A percentile compares a stretch with the other conserved stretches of the same genome.
Conservation (phyloP, 306 rosid species). For the Styphnolobium japonicum region DNA sequence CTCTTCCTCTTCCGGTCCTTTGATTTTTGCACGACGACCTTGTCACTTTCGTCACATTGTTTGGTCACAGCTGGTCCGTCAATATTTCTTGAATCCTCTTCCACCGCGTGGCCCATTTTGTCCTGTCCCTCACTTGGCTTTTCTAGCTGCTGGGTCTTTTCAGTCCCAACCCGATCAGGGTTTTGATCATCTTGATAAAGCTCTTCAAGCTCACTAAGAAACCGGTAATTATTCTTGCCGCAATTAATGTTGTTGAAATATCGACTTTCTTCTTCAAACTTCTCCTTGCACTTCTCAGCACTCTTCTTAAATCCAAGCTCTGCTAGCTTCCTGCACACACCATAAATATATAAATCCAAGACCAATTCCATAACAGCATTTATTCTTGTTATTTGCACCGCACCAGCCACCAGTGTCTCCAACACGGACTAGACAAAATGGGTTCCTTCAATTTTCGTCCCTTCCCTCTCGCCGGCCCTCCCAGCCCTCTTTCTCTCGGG, state of each 20-base stretch:
- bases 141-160: slow-evolving; percentile 25
- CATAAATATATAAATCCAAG: slow-evolving; percentile 29
- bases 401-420: neutral
- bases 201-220: slow-evolving; percentile 60
- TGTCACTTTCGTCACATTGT: slow-evolving; percentile 1
- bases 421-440: neutral
- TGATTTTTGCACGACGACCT: slow-evolving; percentile 8
- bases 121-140: neutral
- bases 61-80: neutral
- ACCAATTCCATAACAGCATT: slow-evolving; percentile 24
- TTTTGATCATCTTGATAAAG: slow-evolving; percentile 36
- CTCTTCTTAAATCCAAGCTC: slow-evolving; percentile 75
- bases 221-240: slow-evolving; percentile 51
- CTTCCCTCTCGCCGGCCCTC: neutral
- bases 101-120: slow-evolving; percentile 4
- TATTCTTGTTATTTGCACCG: slow-evolving; percentile 4
- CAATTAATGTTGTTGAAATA: slow-evolving; percentile 55
- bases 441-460: neutral
- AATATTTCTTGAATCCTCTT: slow-evolving; percentile 20
- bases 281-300: slow-evolving; percentile 83
- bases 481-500: neutral
- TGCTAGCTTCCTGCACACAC: slow-evolving; percentile 70
- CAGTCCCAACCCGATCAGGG: neutral
- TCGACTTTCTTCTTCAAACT: slow-evolving; percentile 75
- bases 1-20: slow-evolving; percentile 46